Percentiles rank a stretch among this genome's conserved stretches.
Evolutionary conservation across 2,329 filamentous ascomycete species (phyloP).

Genomic region (Neofusicoccum cordaticola): DNA sequence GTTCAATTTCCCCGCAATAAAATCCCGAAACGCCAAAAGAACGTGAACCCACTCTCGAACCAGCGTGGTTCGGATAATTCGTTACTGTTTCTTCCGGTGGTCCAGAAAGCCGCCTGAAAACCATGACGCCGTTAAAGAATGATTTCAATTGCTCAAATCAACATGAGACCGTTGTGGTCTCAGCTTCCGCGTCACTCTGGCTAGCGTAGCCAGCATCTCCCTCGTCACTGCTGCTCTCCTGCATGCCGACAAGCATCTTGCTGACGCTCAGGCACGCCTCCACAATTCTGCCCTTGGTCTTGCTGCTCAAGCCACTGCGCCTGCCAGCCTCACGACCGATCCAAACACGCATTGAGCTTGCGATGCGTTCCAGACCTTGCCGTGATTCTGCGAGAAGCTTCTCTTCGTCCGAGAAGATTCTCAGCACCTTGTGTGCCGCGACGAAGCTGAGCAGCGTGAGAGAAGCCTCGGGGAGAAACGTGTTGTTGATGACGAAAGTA

Average conservation of each 20-base stretch:
- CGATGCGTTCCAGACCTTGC: conserved; percentile 43
- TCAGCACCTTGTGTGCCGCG: conserved; percentile 43
- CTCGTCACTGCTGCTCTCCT: conserved; percentile 23
- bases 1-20: neutral
- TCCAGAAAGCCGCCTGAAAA: neutral
- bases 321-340: conserved; percentile 44
- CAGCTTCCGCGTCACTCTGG: conserved; percentile 16
- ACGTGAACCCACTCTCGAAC: neutral
- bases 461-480: conserved; percentile 30
- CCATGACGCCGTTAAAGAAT: conserved; percentile 1
- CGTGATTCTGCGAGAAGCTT: conserved; percentile 32
- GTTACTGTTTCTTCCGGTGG: conserved; percentile 1
- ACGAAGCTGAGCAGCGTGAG: conserved; percentile 48
- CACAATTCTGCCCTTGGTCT: conserved; percentile 39
- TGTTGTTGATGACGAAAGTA: conserved; percentile 38
- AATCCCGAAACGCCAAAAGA: neutral
- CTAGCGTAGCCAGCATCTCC: conserved; percentile 32
- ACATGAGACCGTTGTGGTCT: neutral
- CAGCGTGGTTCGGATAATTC: neutral
- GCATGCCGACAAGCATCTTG: conserved; percentile 43
- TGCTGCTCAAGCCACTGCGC: conserved; percentile 38
- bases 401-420: conserved; percentile 34
- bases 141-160: conserved; percentile 2
- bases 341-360: conserved; percentile 45
- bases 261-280: conserved; percentile 42